phyloP scores from a whole-genome alignment of 2,329 filamentous ascomycete genomes.

The Colletotrichum lindemuthianum region DNA sequence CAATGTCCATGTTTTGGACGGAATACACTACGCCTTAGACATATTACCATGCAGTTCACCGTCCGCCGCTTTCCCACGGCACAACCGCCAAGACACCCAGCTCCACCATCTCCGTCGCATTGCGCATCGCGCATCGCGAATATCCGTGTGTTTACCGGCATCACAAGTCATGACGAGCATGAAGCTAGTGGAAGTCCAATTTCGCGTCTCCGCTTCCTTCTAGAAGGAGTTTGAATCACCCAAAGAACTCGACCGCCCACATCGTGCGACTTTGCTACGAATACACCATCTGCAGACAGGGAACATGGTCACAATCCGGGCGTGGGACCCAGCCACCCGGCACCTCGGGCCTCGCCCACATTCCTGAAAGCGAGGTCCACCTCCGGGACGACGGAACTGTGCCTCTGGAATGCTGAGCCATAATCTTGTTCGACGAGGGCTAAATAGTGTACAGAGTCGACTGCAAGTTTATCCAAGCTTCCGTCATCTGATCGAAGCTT shows the following conservation, averaged over 20 bases:
- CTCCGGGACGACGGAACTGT: neutral
- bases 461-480: too few relatives aligned
- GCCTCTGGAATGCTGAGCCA: too few relatives aligned
- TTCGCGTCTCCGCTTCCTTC: slow-evolving; percentile 11
- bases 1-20: neutral
- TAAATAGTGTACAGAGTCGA: too few relatives aligned
- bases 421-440: too few relatives aligned
- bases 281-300: neutral
- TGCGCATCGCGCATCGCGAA: neutral
- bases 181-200: slow-evolving; percentile 3
- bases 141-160: slow-evolving; percentile 8
- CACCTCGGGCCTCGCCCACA: slow-evolving; percentile 19
- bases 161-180: slow-evolving; percentile 21
- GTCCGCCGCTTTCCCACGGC: slow-evolving; percentile 14
- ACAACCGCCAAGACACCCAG: slow-evolving; percentile 14
- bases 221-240: slow-evolving; percentile 1
- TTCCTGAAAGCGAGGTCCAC: slow-evolving; percentile 17
- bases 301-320: slow-evolving; percentile 10
- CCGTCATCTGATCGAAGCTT: too few relatives aligned
- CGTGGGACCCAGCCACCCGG: slow-evolving; percentile 4
- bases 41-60: too few relatives aligned
- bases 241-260: too few relatives aligned
- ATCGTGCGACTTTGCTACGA: too few relatives aligned
- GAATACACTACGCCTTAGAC: neutral
- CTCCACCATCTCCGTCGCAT: neutral